These are phyloP conservation scores for Puccinia horiana DNA, from an alignment of 1,284 basidiomycete species.

Conservation along the genomic window DNA sequence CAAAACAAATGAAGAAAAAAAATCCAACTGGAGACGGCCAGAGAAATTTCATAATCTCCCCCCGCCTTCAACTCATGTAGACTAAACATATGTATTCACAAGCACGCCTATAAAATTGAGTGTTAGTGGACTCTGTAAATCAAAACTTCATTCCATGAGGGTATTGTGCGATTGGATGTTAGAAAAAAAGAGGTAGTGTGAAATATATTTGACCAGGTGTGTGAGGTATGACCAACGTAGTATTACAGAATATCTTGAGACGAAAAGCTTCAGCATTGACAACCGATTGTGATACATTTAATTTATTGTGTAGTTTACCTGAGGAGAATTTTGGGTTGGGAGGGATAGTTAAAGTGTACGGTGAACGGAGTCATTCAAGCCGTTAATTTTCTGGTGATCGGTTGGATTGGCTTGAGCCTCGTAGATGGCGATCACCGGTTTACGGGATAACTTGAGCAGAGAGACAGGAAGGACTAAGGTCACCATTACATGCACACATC, in stretches of 20 bases:
- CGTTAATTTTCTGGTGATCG: slow-evolving; percentile 76
- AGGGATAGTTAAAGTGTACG: neutral
- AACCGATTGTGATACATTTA: neutral
- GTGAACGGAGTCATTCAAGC: slow-evolving; percentile 62
- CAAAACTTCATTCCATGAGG: neutral
- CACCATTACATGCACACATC: neutral
- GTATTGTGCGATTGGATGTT: neutral
- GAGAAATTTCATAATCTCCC: no score
- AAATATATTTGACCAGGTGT: no score
- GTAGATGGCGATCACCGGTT: slow-evolving; percentile 73
- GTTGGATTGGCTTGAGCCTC: slow-evolving; percentile 75
- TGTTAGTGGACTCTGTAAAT: neutral
- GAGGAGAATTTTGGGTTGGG: neutral
- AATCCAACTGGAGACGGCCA: no score
- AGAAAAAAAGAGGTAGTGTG: neutral
- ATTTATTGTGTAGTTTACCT: neutral
- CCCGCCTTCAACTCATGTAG: no score
- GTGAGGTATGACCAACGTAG: no score
- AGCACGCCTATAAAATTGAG: no score
- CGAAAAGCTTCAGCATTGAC: no score
- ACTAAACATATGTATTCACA: neutral
- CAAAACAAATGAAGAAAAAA: neutral
- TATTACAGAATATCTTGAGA: no score
- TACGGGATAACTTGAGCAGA: slow-evolving; percentile 66
- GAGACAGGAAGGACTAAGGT: neutral